Evolutionary conservation across 805 yeast genomes (phyloP), one percentile per base, ranked within the genome.

Genomic region (Yarrowia sp.): DNA sequence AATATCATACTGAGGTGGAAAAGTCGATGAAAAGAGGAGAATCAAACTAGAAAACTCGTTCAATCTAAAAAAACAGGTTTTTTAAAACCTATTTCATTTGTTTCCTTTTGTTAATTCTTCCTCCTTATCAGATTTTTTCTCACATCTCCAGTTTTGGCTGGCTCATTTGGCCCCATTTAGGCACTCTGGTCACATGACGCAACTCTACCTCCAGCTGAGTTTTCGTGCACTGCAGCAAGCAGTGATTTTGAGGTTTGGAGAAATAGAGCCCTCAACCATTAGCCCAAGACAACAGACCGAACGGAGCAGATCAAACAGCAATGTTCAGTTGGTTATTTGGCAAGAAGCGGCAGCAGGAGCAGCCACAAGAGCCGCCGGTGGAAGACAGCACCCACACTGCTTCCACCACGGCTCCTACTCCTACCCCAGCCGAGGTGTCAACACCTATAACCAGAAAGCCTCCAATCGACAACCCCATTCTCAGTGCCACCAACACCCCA

Each of bases 261-360:
- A 3, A 22, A 46, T 9, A 48, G 52, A 48, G 40, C 40, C 10
- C 40, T 10, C 38, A 14, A 16, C 26, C 8, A 15, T 36, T 36
- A 7, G 26, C 43, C 58, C n/a, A 14, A 22, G 12, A 42, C 10
- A 40, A 26, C 7, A 16, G n/a, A 26, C 32, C 32, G 32, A 26
- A 26, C 32, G 32, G 32, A 3, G 32, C 32, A 26, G 32, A 26
- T 26, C 7, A 26, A 16, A 42, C 48, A 56, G 48, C 61, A n/a
- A 59, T 59, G 65, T 59, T 59, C 65, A 59, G 65, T 43, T 59
- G 65, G 65, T 15, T 59, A 12, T 59, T 59, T 45, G 65, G 65
- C n/a, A 59, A 45, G 16, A 59, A 59, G 40, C 35, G 52, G 11
- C 52, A 59, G 52, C 52, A 32, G 1, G 65, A 59, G 52, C 41